phyloP scores from a whole-genome alignment of 108 stramenopile species.

The Craspedostauros australis region DNA sequence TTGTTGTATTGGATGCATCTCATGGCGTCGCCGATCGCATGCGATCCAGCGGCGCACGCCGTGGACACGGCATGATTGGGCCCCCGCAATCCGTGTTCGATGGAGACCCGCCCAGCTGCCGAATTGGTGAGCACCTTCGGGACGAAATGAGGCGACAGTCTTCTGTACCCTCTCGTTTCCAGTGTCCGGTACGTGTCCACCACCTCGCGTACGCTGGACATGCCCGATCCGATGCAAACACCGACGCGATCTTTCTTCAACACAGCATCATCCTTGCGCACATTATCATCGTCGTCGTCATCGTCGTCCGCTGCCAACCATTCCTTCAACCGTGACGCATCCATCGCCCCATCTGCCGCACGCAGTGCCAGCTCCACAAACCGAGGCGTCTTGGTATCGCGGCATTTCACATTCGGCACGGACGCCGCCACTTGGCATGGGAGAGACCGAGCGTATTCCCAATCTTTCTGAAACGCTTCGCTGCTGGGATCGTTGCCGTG shows the following conservation, averaged over 20 bases:
- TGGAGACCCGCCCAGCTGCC: conserved; percentile 69
- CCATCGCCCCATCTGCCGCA: conserved; percentile 68
- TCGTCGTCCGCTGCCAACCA: conserved; percentile 20
- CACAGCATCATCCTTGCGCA: background rate
- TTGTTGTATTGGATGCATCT: conserved; percentile 75
- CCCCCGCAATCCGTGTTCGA: conserved; percentile 65
- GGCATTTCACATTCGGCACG: conserved; percentile 28
- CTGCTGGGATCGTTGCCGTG: conserved; percentile 13
- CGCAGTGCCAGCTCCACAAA: conserved; percentile 74
- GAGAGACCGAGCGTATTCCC: conserved; percentile 39
- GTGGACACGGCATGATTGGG: conserved; percentile 83
- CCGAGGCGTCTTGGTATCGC: conserved; percentile 50
- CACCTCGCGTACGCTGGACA: conserved; percentile 86
- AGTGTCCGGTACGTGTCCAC: conserved; percentile 35
- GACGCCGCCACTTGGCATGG: conserved; percentile 79
- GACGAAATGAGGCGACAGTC: conserved; percentile 90
- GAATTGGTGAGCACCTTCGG: conserved; percentile 90
- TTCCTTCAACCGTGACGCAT: conserved; percentile 28
- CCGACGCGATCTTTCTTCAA: conserved; percentile 41
- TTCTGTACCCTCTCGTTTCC: conserved; percentile 25
- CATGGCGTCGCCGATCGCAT: conserved; percentile 90
- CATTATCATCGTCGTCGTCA: conserved; percentile 5
- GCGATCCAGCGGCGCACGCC: conserved; percentile 93
- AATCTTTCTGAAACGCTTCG: conserved; percentile 39
- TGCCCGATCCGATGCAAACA: conserved; percentile 81